phyloP scores from a whole-genome alignment of 73 alveolate species.

The Symbiodinium natans region DNA sequence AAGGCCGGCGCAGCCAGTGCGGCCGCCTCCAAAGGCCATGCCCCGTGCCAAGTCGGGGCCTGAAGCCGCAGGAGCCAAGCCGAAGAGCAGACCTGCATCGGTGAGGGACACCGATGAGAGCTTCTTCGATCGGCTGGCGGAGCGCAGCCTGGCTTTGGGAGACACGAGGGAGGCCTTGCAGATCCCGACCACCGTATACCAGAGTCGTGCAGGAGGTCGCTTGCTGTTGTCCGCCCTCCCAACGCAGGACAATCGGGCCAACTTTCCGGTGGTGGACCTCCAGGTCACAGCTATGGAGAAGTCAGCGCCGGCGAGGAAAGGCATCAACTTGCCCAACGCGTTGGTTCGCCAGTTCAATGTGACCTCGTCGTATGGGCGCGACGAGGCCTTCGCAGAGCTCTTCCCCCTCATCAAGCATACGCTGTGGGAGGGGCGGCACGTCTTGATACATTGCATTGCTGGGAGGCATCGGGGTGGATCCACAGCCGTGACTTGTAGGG shows the following conservation, averaged over 20 bases:
- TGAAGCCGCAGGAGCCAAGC: too few relatives aligned
- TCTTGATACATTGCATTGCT: background rate
- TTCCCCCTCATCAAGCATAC: background rate
- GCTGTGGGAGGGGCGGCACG: background rate
- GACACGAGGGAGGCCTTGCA: background rate
- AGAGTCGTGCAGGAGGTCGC: background rate
- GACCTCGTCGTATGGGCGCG: background rate
- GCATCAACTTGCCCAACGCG: background rate
- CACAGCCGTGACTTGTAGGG: background rate
- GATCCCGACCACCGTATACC: background rate
- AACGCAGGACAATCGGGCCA: background rate
- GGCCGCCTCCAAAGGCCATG: too few relatives aligned
- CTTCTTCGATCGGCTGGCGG: background rate
- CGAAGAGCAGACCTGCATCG: too few relatives aligned
- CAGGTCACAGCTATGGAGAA: background rate
- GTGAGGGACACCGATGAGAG: background rate
- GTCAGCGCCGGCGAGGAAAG: background rate
- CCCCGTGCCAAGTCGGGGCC: too few relatives aligned
- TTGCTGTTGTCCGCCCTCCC: background rate
- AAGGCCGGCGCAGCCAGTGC: too few relatives aligned
- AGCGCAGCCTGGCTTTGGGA: background rate
- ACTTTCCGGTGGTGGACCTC: background rate
- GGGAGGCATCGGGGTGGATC: background rate
- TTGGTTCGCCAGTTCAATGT: background rate
- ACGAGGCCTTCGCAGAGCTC: background rate